A percentile compares a stretch with the other conserved stretches of the same genome.
These are phyloP conservation scores for Fennellomyces sp. DNA, from an alignment of 371 early-diverging fungal genomes.

Conservation along the genomic window DNA sequence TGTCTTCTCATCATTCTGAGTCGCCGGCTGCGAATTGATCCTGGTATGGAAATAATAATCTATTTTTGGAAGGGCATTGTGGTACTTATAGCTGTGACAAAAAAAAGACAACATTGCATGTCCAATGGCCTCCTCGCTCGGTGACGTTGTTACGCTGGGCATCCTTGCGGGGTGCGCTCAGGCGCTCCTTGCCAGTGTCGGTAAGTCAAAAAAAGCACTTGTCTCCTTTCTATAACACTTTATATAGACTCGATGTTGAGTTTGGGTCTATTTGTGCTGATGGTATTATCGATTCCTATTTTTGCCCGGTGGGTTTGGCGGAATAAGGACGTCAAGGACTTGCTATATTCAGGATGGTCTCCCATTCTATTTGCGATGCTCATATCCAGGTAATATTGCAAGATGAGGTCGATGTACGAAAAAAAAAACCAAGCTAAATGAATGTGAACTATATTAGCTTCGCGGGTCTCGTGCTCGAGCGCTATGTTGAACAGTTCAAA, in stretches of 20 bases:
- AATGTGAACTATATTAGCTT: constrained; percentile 33
- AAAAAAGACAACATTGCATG: constrained; percentile 69
- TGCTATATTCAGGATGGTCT: constrained; percentile 80
- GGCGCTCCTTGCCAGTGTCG: constrained; percentile 41
- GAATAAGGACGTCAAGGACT: constrained; percentile 65
- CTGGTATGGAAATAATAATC: constrained; percentile 56
- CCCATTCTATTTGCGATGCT: constrained; percentile 80
- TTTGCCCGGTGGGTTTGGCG: constrained; percentile 56
- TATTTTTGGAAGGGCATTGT: too few species aligned
- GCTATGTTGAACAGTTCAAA: constrained; percentile 72
- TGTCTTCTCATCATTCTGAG: constrained; percentile 73
- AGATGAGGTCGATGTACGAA: neutral
- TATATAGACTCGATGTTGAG: constrained; percentile 51
- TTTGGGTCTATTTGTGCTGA: constrained; percentile 42
- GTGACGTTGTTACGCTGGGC: constrained; percentile 74
- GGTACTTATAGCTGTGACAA: neutral
- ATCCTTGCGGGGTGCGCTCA: constrained; percentile 64
- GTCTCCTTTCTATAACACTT: too few species aligned
- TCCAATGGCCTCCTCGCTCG: constrained; percentile 74
- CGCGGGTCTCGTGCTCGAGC: constrained; percentile 84
- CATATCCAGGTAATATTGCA: constrained; percentile 61
- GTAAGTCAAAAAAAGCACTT: constrained; percentile 27
- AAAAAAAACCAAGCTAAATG: neutral
- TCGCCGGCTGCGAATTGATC: constrained; percentile 69
- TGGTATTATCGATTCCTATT: constrained; percentile 57